Percentiles rank a stretch among this genome's conserved stretches.
Conservation (phyloP, 805 yeast genomes). For the Danielia oregonensis region DNA sequence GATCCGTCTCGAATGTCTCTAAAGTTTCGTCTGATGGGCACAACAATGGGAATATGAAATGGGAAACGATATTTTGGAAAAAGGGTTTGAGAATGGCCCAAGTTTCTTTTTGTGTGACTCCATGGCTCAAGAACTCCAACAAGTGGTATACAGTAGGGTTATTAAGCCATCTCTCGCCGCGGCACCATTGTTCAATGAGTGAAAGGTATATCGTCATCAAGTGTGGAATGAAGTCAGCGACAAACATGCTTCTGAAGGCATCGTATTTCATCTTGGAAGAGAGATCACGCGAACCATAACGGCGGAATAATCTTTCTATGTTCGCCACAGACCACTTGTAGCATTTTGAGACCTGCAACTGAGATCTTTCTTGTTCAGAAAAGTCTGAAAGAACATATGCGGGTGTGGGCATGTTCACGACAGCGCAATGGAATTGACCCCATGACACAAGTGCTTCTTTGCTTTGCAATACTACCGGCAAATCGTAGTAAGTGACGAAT, state of each 20-base stretch:
- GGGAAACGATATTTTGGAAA: conserved; percentile 59
- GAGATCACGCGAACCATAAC: conserved; percentile 56
- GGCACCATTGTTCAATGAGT: conserved; percentile 73
- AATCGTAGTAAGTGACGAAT: conserved; percentile 66
- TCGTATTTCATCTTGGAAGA: conserved; percentile 46
- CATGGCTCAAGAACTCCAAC: conserved; percentile 50
- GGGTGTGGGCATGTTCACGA: conserved; percentile 61
- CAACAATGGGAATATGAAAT: conserved; percentile 71
- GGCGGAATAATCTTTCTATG: conserved; percentile 61
- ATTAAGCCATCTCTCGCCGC: conserved; percentile 63
- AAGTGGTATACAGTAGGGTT: conserved; percentile 61
- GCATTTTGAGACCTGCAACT: conserved; percentile 70
- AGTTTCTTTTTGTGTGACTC: conserved; percentile 49
- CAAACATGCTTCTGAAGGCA: conserved; percentile 56
- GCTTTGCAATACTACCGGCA: conserved; percentile 60
- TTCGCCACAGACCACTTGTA: conserved; percentile 83
- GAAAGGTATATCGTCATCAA: conserved; percentile 59
- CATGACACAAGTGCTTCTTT: conserved; percentile 54
- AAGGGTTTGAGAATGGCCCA: conserved; percentile 70
- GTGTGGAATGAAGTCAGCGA: conserved; percentile 65
- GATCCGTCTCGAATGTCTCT: conserved; percentile 80
- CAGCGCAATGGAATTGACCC: conserved; percentile 72
- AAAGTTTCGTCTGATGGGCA: conserved; percentile 65
- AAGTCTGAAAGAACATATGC: conserved; percentile 43
- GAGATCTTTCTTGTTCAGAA: conserved; percentile 46